These are phyloP conservation scores for Coprinellus micaceus DNA, from an alignment of 768 basidiomycete genomes.

Conservation along the genomic window DNA sequence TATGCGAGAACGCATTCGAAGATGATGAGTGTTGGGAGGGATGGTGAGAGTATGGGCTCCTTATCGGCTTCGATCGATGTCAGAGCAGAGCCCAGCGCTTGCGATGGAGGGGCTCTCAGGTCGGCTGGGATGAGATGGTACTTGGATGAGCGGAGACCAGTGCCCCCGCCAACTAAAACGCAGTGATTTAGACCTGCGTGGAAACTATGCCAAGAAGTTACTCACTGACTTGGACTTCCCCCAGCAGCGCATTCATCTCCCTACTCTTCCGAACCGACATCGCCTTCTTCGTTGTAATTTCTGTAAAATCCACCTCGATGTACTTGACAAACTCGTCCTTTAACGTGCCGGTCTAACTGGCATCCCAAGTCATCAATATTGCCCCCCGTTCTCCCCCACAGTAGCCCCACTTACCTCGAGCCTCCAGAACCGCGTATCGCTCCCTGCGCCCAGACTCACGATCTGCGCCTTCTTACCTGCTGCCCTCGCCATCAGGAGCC, in stretches of 20 bases:
- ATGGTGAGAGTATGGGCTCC: conserved; percentile 48
- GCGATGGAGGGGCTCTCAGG: conserved; percentile 56
- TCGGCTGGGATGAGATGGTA: conserved; percentile 79
- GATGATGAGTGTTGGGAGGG: conserved; percentile 75
- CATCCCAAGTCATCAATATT: not conserved
- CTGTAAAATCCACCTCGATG: conserved; percentile 88
- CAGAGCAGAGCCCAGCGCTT: conserved; percentile 38
- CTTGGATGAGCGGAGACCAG: conserved; percentile 46
- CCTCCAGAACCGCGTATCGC: conserved; percentile 94
- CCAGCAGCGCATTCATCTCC: conserved; percentile 50
- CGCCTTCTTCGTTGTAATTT: conserved; percentile 79
- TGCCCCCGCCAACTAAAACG: conserved; percentile 47
- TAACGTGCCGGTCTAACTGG: conserved; percentile 53
- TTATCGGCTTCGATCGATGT: conserved; percentile 12
- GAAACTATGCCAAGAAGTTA: not conserved
- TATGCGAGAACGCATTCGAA: conserved; percentile 95
- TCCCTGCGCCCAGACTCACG: conserved; percentile 92
- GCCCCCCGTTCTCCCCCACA: not conserved
- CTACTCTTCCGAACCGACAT: conserved; percentile 72
- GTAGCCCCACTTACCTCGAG: conserved; percentile 58
- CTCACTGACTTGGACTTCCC: conserved; percentile 46
- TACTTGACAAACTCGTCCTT: conserved; percentile 55
- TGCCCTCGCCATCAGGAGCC: conserved; percentile 45
- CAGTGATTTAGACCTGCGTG: not conserved
- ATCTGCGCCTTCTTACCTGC: conserved; percentile 68